These are phyloP conservation scores for Omphalea diandra DNA, from an alignment of 441 rosid species.

Conservation along the genomic window DNA sequence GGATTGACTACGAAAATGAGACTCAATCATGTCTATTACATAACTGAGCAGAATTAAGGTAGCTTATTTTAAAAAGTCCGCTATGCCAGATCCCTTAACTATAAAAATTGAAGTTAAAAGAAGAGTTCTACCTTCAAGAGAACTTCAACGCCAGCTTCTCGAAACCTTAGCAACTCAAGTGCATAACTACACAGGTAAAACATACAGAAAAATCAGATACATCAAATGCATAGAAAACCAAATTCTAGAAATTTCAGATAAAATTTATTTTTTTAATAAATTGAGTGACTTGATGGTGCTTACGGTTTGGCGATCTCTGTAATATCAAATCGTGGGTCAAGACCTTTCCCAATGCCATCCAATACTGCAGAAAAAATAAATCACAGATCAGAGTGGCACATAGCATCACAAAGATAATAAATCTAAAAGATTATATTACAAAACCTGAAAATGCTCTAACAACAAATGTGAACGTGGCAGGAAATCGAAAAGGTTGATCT, in stretches of 20 bases:
- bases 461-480: constrained; percentile 98
- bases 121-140: constrained; percentile 52
- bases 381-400: constrained; percentile 8
- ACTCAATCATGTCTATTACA: constrained; percentile 5
- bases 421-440: constrained; percentile 11
- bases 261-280: background rate
- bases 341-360: constrained; percentile 99
- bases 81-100: constrained; percentile 37
- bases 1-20: constrained; percentile 18
- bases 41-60: constrained; percentile 15
- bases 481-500: constrained; percentile 98
- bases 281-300: constrained; percentile 31
- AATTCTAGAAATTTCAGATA: constrained; percentile 1
- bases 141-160: constrained; percentile 98
- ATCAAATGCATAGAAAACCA: constrained; percentile 1
- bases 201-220: constrained; percentile 27
- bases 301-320: constrained; percentile 99
- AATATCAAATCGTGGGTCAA: constrained; percentile 96
- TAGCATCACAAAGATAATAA: constrained; percentile 15
- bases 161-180: constrained; percentile 80
- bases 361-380: constrained; percentile 52
- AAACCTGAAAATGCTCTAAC: constrained; percentile 99
- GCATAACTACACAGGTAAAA: constrained; percentile 66
- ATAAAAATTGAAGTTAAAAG: background rate
- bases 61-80: constrained; percentile 31